These are phyloP conservation scores for Ustilago lituana DNA, from an alignment of 1,284 basidiomycete genomes.

Conservation along the genomic window DNA sequence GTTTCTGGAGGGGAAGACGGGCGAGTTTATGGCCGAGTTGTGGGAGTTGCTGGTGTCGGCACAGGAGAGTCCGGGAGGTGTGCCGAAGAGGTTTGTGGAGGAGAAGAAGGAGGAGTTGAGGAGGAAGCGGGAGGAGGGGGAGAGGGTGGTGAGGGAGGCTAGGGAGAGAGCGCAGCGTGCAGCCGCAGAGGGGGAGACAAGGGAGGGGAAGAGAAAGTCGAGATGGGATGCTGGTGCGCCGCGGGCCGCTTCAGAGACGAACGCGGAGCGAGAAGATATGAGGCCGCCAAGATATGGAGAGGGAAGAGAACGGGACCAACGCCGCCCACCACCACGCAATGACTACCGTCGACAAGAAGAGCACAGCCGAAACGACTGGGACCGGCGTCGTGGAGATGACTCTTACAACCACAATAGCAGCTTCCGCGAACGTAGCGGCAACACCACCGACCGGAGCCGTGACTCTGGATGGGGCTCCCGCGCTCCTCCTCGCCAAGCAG, in stretches of 20 bases:
- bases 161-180: conserved; percentile 56
- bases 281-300: conserved; percentile 16
- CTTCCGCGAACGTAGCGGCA: conserved; percentile 61
- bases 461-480: conserved; percentile 58
- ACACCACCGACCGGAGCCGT: conserved; percentile 69
- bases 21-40: conserved; percentile 84
- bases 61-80: conserved; percentile 85
- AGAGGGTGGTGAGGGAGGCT: conserved; percentile 75
- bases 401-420: background rate
- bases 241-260: background rate
- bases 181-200: conserved; percentile 66
- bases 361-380: background rate
- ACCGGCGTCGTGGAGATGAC: conserved; percentile 7
- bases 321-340: background rate
- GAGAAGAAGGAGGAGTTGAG: conserved; percentile 95
- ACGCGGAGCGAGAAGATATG: too few species aligned
- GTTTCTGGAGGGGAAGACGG: conserved; percentile 80
- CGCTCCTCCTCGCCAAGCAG: background rate
- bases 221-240: conserved; percentile 38
- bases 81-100: conserved; percentile 91
- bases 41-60: conserved; percentile 92
- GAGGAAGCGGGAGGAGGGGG: conserved; percentile 76
- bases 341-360: conserved; percentile 9
- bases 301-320: background rate
- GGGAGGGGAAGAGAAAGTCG: conserved; percentile 66